Evolutionary conservation across 2,329 filamentous ascomycete genomes (phyloP).

Genomic region (Fusarium brevicatenulatum): DNA sequence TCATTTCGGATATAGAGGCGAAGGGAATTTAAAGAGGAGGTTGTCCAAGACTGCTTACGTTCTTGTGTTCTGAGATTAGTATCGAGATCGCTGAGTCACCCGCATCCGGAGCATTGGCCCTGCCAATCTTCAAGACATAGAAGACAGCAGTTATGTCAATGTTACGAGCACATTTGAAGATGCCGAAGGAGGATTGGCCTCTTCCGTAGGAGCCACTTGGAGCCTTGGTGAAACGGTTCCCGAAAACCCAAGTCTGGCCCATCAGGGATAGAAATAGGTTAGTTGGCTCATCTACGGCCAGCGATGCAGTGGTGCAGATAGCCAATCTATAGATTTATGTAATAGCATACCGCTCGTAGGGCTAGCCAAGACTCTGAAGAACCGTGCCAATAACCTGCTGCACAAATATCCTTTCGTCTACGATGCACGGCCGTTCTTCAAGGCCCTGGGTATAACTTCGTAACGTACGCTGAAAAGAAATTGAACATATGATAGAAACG

Average conservation of each 20-base stretch:
- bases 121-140: not conserved
- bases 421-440: not conserved
- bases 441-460: rapidly evolving
- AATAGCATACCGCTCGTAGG: rapidly evolving
- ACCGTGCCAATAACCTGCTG: rapidly evolving
- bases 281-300: not conserved
- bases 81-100: rapidly evolving
- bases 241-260: not conserved
- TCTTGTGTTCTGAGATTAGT: not conserved
- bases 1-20: not conserved
- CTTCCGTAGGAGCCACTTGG: rapidly evolving
- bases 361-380: rapidly evolving
- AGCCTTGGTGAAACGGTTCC: no score
- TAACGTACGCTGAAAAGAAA: not conserved
- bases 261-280: not conserved
- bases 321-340: rapidly evolving
- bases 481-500: rapidly evolving
- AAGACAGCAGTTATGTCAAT: not conserved
- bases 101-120: not conserved
- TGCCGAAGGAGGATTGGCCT: rapidly evolving
- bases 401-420: not conserved
- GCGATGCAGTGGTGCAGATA: rapidly evolving
- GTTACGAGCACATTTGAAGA: rapidly evolving
- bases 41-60: rapidly evolving
- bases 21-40: not conserved